Evolutionary conservation across 805 yeast genomes (phyloP).

Genomic region (Teunomyces funiuensis): DNA sequence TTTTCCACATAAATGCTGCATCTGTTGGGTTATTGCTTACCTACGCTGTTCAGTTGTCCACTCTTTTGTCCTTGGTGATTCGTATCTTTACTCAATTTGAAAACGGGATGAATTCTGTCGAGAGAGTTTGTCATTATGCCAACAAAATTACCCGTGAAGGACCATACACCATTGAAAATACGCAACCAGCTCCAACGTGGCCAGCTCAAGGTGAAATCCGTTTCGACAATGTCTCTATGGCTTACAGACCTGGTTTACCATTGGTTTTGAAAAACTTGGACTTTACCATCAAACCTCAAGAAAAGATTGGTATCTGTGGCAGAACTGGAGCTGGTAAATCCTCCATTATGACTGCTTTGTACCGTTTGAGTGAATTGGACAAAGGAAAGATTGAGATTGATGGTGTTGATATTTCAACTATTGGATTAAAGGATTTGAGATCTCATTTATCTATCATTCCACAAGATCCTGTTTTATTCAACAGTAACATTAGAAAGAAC

Average conservation of each 20-base stretch:
- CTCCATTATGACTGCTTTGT: slow-evolving; percentile 18
- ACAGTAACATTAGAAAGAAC: slow-evolving; percentile 17
- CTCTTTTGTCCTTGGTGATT: slow-evolving; percentile 48
- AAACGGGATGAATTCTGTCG: slow-evolving; percentile 74
- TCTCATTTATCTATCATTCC: slow-evolving; percentile 19
- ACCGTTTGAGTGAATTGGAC: slow-evolving; percentile 14
- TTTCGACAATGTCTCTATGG: slow-evolving; percentile 24
- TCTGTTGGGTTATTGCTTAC: slow-evolving; percentile 68
- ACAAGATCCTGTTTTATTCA: slow-evolving; percentile 20
- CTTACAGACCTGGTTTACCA: slow-evolving; percentile 67
- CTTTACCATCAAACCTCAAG: slow-evolving; percentile 11
- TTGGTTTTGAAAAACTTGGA: slow-evolving; percentile 57
- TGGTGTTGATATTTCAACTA: slow-evolving; percentile 13
- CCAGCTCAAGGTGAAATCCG: slow-evolving; percentile 30
- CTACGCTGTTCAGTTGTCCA: slow-evolving; percentile 53
- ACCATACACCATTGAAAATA: slow-evolving; percentile 47
- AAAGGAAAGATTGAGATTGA: slow-evolving; percentile 16
- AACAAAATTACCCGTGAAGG: slow-evolving; percentile 62
- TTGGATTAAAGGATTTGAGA: slow-evolving; percentile 14
- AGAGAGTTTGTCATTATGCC: slow-evolving; percentile 55
- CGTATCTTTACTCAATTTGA: slow-evolving; percentile 69
- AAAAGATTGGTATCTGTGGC: slow-evolving; percentile 21
- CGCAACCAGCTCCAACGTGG: slow-evolving; percentile 48
- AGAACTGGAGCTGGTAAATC: slow-evolving; percentile 24
- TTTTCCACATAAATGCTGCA: slow-evolving; percentile 55